phyloP scores from a whole-genome alignment of 1,284 basidiomycete species.

The Rhodotorula sp. region DNA sequence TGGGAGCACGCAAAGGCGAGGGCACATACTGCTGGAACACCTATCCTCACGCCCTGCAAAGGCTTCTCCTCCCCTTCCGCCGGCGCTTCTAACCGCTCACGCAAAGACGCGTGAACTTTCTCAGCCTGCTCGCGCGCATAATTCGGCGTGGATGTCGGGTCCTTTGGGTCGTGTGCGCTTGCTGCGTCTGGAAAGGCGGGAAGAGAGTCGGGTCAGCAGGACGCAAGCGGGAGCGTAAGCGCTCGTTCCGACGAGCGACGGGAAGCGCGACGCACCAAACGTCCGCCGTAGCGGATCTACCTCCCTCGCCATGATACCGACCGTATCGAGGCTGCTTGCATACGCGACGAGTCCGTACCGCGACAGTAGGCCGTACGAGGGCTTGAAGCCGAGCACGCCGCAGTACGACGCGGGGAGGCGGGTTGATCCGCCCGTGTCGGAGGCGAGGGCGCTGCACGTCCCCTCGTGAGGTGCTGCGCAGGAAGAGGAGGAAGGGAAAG shows the following conservation, averaged over 20 bases:
- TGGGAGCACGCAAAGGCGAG: background rate
- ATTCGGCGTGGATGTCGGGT: slow-evolving; percentile 71
- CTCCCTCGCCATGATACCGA: slow-evolving; percentile 73
- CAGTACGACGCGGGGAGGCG: slow-evolving; percentile 92
- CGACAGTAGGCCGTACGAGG: slow-evolving; percentile 88
- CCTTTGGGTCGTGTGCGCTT: slow-evolving; percentile 67
- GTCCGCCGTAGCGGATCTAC: slow-evolving; percentile 60
- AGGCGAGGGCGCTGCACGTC: slow-evolving; percentile 72
- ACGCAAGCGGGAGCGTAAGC: background rate
- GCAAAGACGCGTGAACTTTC: background rate
- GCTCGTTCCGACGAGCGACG: background rate
- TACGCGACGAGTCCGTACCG: slow-evolving; percentile 90
- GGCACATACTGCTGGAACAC: slow-evolving; percentile 24
- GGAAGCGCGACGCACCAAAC: slow-evolving; percentile 62
- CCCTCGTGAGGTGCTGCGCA: background rate
- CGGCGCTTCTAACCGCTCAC: background rate
- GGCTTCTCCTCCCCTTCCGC: background rate
- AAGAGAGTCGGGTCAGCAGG: too few species aligned
- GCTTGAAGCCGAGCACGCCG: slow-evolving; percentile 88
- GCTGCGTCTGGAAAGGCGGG: slow-evolving; percentile 64
- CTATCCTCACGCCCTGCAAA: slow-evolving; percentile 59
- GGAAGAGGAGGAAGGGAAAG: background rate
- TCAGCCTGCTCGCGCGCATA: slow-evolving; percentile 49
- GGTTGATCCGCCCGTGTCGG: slow-evolving; percentile 94
- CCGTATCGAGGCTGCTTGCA: slow-evolving; percentile 91